These are phyloP conservation scores for Trichothecium sympodiale DNA, from an alignment of 2,329 filamentous ascomycete species.

Conservation along the genomic window DNA sequence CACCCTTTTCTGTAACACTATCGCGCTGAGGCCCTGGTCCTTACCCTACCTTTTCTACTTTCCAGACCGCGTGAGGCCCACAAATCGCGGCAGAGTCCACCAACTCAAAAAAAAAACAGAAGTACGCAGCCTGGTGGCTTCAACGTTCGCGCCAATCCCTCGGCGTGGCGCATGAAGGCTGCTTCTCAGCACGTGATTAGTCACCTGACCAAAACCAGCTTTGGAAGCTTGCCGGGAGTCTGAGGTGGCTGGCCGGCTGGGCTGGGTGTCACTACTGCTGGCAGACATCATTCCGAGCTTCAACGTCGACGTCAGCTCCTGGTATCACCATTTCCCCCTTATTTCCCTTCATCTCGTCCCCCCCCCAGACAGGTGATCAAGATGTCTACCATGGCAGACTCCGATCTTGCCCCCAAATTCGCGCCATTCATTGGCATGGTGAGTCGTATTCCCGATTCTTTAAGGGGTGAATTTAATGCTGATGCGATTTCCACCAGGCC, in stretches of 20 bases:
- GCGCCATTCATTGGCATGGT: constrained; percentile 86
- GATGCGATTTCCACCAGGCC: constrained; percentile 36
- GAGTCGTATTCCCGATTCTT: constrained; percentile 22
- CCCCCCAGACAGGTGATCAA: constrained; percentile 6
- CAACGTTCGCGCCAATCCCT: no score
- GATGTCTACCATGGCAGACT: constrained; percentile 35
- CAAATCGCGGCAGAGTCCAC: no score
- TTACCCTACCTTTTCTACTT: no score
- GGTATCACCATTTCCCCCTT: neutral
- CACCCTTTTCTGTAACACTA: no score
- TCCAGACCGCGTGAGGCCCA: no score
- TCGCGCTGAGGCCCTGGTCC: no score
- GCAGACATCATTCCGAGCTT: neutral
- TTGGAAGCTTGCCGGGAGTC: neutral
- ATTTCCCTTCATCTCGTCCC: constrained; percentile 9
- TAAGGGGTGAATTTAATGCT: constrained; percentile 7
- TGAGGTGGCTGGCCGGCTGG: no score
- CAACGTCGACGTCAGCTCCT: neutral
- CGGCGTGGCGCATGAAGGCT: no score
- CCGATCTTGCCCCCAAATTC: constrained; percentile 63
- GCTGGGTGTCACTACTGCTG: neutral
- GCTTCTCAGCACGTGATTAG: no score
- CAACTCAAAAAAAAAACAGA: no score
- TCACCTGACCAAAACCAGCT: neutral
- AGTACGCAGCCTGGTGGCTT: no score